A percentile compares a stretch with the other conserved stretches of the same genome.
Conservation (phyloP, 768 basidiomycete species). For the Hypholoma fasciculare region DNA sequence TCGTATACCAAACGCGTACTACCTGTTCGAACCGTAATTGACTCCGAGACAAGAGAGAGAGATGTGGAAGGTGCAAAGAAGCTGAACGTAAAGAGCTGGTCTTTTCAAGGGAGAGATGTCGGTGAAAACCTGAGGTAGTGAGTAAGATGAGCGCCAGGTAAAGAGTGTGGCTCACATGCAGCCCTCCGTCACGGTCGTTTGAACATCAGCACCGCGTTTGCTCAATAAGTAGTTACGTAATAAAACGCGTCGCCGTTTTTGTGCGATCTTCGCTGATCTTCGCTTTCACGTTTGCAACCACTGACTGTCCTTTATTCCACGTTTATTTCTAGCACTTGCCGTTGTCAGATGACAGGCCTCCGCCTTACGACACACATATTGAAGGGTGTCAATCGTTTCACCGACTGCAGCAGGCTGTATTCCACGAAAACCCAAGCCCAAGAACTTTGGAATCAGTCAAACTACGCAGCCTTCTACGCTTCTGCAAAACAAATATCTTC, state of each 20-base stretch:
- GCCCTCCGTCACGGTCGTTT: neutral
- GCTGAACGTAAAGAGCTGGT: neutral
- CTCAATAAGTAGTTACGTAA: neutral
- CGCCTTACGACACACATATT: neutral
- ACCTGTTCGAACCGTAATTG: neutral
- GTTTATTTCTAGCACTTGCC: neutral
- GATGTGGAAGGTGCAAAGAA: neutral
- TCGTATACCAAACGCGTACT: too few species aligned
- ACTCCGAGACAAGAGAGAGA: neutral
- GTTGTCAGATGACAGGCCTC: neutral
- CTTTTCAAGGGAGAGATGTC: neutral
- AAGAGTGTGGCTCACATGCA: neutral
- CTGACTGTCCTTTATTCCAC: too few species aligned
- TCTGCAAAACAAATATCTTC: constrained; percentile 35
- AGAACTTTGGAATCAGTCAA: constrained; percentile 4
- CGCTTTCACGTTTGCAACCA: neutral
- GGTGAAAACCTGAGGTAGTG: neutral
- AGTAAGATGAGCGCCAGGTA: neutral
- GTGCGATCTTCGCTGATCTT: neutral
- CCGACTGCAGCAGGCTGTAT: neutral
- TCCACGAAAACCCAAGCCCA: neutral
- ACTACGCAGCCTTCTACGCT: constrained; percentile 29
- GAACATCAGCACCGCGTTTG: neutral
- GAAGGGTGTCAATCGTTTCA: neutral
- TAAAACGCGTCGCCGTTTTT: neutral